A percentile compares a stretch with the other conserved stretches of the same genome.
phyloP scores from a whole-genome alignment of 2,329 filamentous ascomycete species.

The Acrocalymma vagum region DNA sequence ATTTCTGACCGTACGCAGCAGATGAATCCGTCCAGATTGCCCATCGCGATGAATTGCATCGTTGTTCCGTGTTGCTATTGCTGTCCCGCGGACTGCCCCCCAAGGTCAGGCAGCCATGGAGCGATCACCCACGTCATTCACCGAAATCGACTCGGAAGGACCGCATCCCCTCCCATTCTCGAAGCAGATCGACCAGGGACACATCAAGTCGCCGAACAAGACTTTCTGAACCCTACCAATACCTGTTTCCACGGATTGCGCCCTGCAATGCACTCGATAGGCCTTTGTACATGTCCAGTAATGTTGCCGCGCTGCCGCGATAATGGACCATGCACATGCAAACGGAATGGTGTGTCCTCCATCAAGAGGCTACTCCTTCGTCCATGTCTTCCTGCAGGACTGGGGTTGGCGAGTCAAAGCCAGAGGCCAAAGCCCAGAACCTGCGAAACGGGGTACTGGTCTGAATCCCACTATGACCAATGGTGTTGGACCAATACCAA shows the following conservation, averaged over 20 bases:
- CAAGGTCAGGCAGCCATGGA: conserved; percentile 7
- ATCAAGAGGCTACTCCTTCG: conserved; percentile 4
- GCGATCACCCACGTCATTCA: conserved; percentile 12
- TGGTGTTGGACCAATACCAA: no score
- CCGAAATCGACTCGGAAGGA: conserved; percentile 12
- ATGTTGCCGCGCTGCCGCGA: conserved; percentile 5
- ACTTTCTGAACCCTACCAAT: conserved; percentile 5
- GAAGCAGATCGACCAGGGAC: conserved; percentile 11
- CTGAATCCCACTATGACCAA: conserved; percentile 5
- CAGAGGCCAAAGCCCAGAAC: no score
- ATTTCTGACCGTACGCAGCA: background rate
- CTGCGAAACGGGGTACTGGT: conserved; percentile 2
- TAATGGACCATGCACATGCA: conserved; percentile 9
- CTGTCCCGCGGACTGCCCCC: conserved; percentile 11
- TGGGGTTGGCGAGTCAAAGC: conserved; percentile 29
- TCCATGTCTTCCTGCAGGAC: conserved; percentile 15
- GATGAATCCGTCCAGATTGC: background rate
- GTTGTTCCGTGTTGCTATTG: no score
- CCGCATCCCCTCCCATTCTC: conserved; percentile 9
- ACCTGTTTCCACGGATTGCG: no score
- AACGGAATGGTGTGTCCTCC: conserved; percentile 11
- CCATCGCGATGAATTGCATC: background rate
- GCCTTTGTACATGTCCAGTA: conserved; percentile 3
- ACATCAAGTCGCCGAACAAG: conserved; percentile 15
- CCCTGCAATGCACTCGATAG: conserved; percentile 5